Evolutionary conservation across 768 basidiomycete species (phyloP).

Genomic region (Suillus cothurnatus): DNA sequence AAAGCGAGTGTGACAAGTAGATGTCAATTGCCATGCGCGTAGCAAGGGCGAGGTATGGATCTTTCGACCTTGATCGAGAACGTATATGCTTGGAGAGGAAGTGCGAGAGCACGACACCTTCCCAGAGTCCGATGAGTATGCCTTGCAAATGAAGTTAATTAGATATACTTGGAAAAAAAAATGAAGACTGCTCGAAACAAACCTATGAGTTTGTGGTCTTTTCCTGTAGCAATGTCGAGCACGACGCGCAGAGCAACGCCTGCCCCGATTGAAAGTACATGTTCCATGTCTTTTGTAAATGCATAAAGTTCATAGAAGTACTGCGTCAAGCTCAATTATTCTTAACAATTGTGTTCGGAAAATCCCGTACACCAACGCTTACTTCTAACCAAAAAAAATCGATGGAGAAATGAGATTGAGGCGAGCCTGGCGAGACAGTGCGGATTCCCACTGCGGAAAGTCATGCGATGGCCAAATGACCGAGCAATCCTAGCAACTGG

Average conservation of each 20-base stretch:
- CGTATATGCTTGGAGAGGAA: constrained; percentile 66
- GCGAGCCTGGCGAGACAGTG: too few relatives aligned
- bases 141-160: constrained; percentile 46
- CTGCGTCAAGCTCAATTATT: not conserved
- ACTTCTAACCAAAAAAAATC: not conserved
- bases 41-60: constrained; percentile 69
- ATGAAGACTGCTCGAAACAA: constrained; percentile 9
- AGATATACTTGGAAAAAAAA: constrained; percentile 3
- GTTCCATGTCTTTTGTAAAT: constrained; percentile 56
- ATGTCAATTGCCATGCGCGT: constrained; percentile 76
- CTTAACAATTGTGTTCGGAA: not conserved
- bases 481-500: too few relatives aligned
- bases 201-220: constrained; percentile 35
- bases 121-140: constrained; percentile 76
- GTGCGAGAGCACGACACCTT: constrained; percentile 73
- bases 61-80: constrained; percentile 43
- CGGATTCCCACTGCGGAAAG: too few relatives aligned
- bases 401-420: not conserved
- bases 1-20: constrained; percentile 58
- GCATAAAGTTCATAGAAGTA: not conserved
- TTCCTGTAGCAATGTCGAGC: constrained; percentile 48
- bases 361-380: not conserved
- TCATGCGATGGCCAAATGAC: not conserved
- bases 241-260: constrained; percentile 69
- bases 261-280: constrained; percentile 64